Conservation (phyloP, 179 eudicot species). For the Heliamphora pulchella region DNA sequence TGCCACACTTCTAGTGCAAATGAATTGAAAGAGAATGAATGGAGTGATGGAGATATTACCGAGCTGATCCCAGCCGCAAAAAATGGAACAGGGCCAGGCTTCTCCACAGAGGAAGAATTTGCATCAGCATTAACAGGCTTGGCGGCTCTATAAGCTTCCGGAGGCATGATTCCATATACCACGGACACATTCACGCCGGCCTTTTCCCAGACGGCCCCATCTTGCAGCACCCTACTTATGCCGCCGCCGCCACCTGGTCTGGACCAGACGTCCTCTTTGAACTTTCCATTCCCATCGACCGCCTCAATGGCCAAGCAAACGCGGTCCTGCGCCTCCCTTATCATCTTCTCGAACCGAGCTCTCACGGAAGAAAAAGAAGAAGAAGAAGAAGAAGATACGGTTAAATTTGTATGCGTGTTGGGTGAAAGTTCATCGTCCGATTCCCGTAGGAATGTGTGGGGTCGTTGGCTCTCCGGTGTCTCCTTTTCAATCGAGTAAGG, state of each 20-base stretch:
- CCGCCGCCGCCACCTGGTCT: slow-evolving; percentile 96
- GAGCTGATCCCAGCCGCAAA: slow-evolving; percentile 96
- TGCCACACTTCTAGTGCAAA: too few species aligned
- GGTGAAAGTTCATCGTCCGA: slow-evolving; percentile 29
- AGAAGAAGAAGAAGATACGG: slow-evolving; percentile 10
- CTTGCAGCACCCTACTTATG: slow-evolving; percentile 84
- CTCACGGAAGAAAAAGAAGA: slow-evolving; percentile 25
- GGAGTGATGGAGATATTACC: slow-evolving; percentile 24
- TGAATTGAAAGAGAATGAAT: neutral
- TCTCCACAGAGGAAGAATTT: slow-evolving; percentile 22
- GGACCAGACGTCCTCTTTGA: slow-evolving; percentile 88
- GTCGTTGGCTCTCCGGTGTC: slow-evolving; percentile 49
- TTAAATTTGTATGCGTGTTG: neutral
- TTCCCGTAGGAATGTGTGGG: slow-evolving; percentile 62
- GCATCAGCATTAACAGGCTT: slow-evolving; percentile 33
- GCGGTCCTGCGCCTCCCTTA: slow-evolving; percentile 64
- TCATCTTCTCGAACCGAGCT: slow-evolving; percentile 84
- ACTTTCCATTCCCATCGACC: slow-evolving; percentile 66
- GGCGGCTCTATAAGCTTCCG: slow-evolving; percentile 93
- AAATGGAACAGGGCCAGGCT: slow-evolving; percentile 79
- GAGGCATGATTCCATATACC: slow-evolving; percentile 91
- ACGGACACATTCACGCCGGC: slow-evolving; percentile 90
- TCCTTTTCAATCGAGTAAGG: slow-evolving; percentile 61
- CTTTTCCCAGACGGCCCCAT: slow-evolving; percentile 73
- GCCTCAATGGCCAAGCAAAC: slow-evolving; percentile 77